Conservation (phyloP, 306 rosid species). For the Benincasa hispida region DNA sequence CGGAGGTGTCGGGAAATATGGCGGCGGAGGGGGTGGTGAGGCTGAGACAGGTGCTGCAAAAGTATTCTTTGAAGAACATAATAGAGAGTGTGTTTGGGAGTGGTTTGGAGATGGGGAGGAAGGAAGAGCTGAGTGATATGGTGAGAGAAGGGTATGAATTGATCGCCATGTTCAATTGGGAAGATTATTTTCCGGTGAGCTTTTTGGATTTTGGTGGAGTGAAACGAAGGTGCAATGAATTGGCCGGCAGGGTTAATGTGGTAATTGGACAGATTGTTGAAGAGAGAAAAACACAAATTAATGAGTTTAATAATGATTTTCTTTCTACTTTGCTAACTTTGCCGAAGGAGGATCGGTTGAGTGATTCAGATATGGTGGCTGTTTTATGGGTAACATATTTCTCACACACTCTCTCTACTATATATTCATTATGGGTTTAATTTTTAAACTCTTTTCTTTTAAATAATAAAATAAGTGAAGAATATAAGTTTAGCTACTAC, state of each 20-base stretch:
- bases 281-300: conserved; percentile 22
- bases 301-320: conserved; percentile 35
- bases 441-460: too few relatives aligned
- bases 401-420: background rate
- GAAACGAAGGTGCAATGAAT: conserved; percentile 52
- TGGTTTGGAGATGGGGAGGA: conserved; percentile 3
- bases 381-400: conserved; percentile 56
- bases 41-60: conserved; percentile 36
- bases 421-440: background rate
- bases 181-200: conserved; percentile 53
- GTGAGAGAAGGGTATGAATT: conserved; percentile 72
- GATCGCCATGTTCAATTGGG: conserved; percentile 44
- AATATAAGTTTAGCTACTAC: too few relatives aligned
- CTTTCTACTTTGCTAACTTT: conserved; percentile 51
- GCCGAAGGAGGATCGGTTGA: conserved; percentile 45
- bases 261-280: conserved; percentile 45
- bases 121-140: conserved; percentile 30
- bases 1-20: conserved; percentile 21
- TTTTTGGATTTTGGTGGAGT: conserved; percentile 74
- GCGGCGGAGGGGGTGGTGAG: conserved; percentile 36
- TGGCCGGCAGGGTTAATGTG: conserved; percentile 39
- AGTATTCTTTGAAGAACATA: conserved; percentile 51
- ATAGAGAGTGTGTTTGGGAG: conserved; percentile 72
- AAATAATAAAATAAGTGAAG: too few relatives aligned
- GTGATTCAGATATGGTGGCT: conserved; percentile 59